Conservation (phyloP, 2,329 filamentous ascomycete species). For the Aspergillus quadricinctus region DNA sequence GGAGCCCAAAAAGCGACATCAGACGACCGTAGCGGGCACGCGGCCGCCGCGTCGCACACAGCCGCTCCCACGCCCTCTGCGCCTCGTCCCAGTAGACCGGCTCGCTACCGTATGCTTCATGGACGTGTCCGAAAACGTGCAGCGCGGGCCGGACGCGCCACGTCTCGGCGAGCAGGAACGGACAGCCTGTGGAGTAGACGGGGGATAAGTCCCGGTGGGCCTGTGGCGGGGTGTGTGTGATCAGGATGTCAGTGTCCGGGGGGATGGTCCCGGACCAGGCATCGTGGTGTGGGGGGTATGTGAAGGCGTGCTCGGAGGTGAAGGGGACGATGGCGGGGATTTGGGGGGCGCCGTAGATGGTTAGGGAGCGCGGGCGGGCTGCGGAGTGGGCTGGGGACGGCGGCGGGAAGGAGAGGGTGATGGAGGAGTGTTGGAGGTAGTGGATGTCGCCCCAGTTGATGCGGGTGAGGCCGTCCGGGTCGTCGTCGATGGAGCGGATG, state of each 20-base stretch:
- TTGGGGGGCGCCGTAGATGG: conserved; percentile 76
- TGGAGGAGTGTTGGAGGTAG: conserved; percentile 68
- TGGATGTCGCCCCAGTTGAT: conserved; percentile 64
- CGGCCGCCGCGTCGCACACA: conserved; percentile 43
- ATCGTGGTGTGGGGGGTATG: conserved; percentile 62
- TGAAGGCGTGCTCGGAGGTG: conserved; percentile 69
- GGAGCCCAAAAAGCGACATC: conserved; percentile 21
- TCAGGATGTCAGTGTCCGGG: conserved; percentile 66
- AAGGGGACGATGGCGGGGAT: conserved; percentile 65
- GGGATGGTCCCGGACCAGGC: conserved; percentile 72
- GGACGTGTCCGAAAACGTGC: conserved; percentile 83
- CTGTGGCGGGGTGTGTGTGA: conserved; percentile 77
- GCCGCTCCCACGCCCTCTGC: conserved; percentile 67
- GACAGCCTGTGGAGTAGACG: conserved; percentile 64
- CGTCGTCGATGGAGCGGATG: conserved; percentile 35
- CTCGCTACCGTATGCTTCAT: conserved; percentile 68
- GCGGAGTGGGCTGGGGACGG: conserved; percentile 44
- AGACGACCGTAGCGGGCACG: conserved; percentile 22
- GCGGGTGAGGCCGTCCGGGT: conserved; percentile 42
- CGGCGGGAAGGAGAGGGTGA: conserved; percentile 57
- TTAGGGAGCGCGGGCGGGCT: conserved; percentile 55
- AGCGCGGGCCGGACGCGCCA: conserved; percentile 70
- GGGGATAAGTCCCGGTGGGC: conserved; percentile 58
- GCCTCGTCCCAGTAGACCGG: conserved; percentile 69
- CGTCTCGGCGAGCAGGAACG: conserved; percentile 64